Evolutionary conservation across 208 protist genomes (phyloP).

Genomic region (Crithidia brevicula): DNA sequence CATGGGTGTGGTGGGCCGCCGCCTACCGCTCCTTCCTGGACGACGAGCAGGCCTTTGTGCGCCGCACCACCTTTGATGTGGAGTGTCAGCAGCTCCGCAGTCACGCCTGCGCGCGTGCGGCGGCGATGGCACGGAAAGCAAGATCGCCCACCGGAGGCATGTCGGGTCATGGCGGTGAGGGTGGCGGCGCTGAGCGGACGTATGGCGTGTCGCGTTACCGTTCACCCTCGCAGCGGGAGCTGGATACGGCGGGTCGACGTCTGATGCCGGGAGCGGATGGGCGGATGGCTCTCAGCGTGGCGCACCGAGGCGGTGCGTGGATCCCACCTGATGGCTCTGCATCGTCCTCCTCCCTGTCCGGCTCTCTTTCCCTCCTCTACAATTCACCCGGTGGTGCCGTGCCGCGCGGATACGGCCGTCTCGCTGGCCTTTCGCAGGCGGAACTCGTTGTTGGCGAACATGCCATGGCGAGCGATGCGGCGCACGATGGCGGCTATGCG

Average conservation of each 20-base stretch:
- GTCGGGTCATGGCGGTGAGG: neutral
- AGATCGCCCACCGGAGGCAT: neutral
- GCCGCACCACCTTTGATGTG: conserved; percentile 77
- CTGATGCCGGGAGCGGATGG: neutral
- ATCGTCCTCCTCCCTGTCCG: neutral
- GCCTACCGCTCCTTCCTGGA: conserved; percentile 83
- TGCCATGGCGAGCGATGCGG: neutral
- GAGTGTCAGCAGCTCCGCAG: conserved; percentile 59
- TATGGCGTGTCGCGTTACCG: neutral
- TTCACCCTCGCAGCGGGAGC: neutral
- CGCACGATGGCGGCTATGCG: neutral
- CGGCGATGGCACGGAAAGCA: neutral
- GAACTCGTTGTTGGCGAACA: conserved; percentile 8
- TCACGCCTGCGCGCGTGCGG: conserved; percentile 7
- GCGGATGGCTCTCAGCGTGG: neutral
- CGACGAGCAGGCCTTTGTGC: conserved; percentile 75
- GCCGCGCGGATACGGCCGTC: conserved; percentile 5
- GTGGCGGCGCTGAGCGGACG: neutral
- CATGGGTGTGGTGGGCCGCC: conserved; percentile 76
- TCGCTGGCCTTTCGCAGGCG: conserved; percentile 1
- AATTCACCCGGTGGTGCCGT: neutral
- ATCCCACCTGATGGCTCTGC: neutral
- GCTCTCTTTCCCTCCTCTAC: neutral
- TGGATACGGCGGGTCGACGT: neutral
- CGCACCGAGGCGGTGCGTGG: neutral